Conservation (phyloP, 2,329 filamentous ascomycete species). For the Ambrosiella beaveri region DNA sequence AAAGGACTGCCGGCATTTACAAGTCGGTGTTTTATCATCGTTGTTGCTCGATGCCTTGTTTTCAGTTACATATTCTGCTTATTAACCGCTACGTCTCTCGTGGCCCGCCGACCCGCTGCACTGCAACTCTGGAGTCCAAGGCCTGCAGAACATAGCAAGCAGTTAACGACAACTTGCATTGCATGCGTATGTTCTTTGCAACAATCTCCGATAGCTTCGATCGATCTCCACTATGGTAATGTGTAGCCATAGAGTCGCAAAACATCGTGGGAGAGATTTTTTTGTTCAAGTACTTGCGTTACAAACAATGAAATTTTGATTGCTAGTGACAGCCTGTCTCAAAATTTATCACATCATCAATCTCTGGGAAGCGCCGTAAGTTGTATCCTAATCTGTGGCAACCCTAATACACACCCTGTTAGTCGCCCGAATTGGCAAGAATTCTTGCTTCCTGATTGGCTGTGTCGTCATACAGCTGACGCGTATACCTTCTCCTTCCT, state of each 20-base stretch:
- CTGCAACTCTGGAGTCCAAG: background rate
- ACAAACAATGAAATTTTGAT: background rate
- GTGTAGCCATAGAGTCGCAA: background rate
- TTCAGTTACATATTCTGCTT: background rate
- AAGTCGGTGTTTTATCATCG: background rate
- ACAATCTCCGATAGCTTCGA: background rate
- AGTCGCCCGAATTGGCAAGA: background rate
- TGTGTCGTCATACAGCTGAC: constrained; percentile 18
- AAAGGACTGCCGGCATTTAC: too few relatives aligned
- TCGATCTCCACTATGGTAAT: background rate
- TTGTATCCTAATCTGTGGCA: background rate
- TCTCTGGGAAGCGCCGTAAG: background rate
- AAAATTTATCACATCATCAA: too few relatives aligned
- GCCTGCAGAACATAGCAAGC: too few relatives aligned
- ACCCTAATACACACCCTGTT: background rate
- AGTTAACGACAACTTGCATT: background rate
- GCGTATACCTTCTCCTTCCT: constrained; percentile 16
- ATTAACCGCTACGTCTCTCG: background rate
- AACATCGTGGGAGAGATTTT: background rate
- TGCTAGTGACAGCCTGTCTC: too few relatives aligned
- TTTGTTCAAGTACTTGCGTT: background rate
- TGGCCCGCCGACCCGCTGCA: background rate
- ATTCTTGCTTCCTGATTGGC: constrained; percentile 15
- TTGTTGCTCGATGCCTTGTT: background rate
- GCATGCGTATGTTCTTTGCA: background rate